These are phyloP conservation scores for Ceraceosorus guamensis DNA, from an alignment of 1,284 basidiomycete genomes.

Conservation along the genomic window DNA sequence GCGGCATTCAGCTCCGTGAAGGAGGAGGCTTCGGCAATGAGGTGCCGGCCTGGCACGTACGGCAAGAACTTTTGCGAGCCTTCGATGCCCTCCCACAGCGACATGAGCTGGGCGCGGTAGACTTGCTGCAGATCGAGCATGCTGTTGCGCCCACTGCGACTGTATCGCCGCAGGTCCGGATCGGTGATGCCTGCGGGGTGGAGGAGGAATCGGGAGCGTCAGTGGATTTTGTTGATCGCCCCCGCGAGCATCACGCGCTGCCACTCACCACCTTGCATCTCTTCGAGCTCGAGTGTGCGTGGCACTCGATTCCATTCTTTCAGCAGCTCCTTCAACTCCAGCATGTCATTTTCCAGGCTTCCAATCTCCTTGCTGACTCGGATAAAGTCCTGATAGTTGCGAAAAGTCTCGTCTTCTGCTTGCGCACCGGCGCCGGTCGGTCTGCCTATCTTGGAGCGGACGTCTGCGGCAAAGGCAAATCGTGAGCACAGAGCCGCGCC, in stretches of 20 bases:
- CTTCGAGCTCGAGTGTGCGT: slow-evolving; percentile 36
- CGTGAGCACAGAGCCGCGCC: slow-evolving; percentile 8
- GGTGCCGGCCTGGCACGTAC: slow-evolving; percentile 77
- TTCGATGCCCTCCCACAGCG: slow-evolving; percentile 80
- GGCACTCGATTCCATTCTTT: slow-evolving; percentile 68
- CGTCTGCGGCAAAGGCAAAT: slow-evolving; percentile 10
- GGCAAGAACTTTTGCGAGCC: slow-evolving; percentile 95
- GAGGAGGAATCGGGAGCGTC: not conserved
- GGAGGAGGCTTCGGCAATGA: slow-evolving; percentile 76
- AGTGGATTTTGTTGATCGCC: not conserved
- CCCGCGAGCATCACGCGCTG: no score
- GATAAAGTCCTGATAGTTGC: slow-evolving; percentile 83
- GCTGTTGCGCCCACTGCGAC: slow-evolving; percentile 17
- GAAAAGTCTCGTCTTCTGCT: slow-evolving; percentile 37
- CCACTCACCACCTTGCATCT: slow-evolving; percentile 14
- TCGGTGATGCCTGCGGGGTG: slow-evolving; percentile 2
- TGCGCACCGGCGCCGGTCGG: slow-evolving; percentile 29
- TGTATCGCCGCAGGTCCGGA: not conserved
- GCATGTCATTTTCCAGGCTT: slow-evolving; percentile 92
- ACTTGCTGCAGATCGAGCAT: slow-evolving; percentile 72
- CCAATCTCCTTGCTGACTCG: slow-evolving; percentile 94
- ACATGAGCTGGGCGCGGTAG: slow-evolving; percentile 87
- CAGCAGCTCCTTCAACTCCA: slow-evolving; percentile 87
- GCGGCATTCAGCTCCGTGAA: slow-evolving; percentile 83
- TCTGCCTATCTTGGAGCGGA: slow-evolving; percentile 26